phyloP scores from a whole-genome alignment of 345 rosid genomes.

The Ceriops zippeliana region DNA sequence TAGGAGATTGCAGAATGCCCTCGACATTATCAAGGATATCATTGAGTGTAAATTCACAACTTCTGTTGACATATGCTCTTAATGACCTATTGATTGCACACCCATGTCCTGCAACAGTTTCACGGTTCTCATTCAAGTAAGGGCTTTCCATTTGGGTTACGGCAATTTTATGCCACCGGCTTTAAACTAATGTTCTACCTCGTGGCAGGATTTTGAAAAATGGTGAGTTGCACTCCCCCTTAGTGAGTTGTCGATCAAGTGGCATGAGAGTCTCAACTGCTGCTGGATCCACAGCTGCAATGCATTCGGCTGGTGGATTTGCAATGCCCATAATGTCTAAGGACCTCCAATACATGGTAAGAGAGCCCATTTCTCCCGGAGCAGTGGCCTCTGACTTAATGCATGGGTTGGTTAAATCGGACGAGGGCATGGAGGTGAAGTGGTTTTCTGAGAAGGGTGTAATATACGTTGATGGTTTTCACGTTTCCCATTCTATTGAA shows the following conservation, averaged over 20 bases:
- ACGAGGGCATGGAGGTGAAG: conserved; percentile 46
- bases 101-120: conserved; percentile 79
- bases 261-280: conserved; percentile 89
- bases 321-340: conserved; percentile 62
- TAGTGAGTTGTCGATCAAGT: conserved; percentile 74
- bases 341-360: conserved; percentile 81
- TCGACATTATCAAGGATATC: conserved; percentile 61
- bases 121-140: conserved; percentile 82
- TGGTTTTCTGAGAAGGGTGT: conserved; percentile 69
- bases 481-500: conserved; percentile 43
- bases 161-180: background rate
- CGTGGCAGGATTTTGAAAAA: conserved; percentile 50
- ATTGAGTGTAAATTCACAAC: conserved; percentile 53
- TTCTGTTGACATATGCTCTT: conserved; percentile 56
- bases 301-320: conserved; percentile 87
- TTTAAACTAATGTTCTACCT: conserved; percentile 4
- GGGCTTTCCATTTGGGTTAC: background rate
- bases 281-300: conserved; percentile 89
- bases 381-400: conserved; percentile 36
- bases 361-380: conserved; percentile 73
- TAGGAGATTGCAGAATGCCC: conserved; percentile 45
- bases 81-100: conserved; percentile 75
- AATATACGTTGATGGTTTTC: conserved; percentile 76
- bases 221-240: conserved; percentile 34
- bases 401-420: conserved; percentile 58